phyloP scores from a whole-genome alignment of 2,329 filamentous ascomycete species.

The Trichoderma guizhouense region DNA sequence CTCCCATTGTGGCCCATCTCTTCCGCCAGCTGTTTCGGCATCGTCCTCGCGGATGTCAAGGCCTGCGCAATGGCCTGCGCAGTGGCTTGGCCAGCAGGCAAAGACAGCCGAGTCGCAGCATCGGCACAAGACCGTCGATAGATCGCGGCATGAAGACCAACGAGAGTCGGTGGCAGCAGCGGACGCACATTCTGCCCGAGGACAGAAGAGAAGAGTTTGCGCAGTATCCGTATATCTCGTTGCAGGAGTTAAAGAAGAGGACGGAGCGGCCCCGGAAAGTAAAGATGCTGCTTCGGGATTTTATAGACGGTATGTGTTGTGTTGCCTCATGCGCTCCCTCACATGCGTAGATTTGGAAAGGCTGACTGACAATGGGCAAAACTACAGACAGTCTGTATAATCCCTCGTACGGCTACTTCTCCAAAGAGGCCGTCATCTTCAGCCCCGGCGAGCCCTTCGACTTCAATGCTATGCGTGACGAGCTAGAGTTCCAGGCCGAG shows the following conservation, averaged over 20 bases:
- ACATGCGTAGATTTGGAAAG: not conserved
- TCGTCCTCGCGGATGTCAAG: conserved; percentile 35
- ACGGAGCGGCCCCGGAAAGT: conserved; percentile 78
- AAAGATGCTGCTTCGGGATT: conserved; percentile 97
- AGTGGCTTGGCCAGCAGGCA: conserved; percentile 20
- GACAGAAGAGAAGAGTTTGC: conserved; percentile 80
- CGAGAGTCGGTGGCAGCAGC: conserved; percentile 82
- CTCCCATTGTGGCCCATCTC: conserved; percentile 70
- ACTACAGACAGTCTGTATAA: conserved; percentile 84
- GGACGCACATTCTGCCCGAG: conserved; percentile 68
- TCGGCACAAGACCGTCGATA: conserved; percentile 30
- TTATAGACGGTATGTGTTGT: conserved; percentile 72
- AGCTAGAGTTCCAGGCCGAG: conserved; percentile 75
- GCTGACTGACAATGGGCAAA: not conserved
- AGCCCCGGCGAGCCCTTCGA: conserved; percentile 87
- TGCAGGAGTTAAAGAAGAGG: conserved; percentile 69
- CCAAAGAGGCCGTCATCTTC: conserved; percentile 95
- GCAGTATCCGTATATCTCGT: conserved; percentile 78
- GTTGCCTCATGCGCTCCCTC: conserved; percentile 24
- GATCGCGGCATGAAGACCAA: conserved; percentile 45
- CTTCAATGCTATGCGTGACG: conserved; percentile 77
- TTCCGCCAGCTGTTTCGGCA: conserved; percentile 84
- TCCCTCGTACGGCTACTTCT: conserved; percentile 92
- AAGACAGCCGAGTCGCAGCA: conserved; percentile 23
- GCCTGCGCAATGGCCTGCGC: conserved; percentile 27